phyloP scores from a whole-genome alignment of 1,139 yeast species.

The Yamadazyma sp. region DNA sequence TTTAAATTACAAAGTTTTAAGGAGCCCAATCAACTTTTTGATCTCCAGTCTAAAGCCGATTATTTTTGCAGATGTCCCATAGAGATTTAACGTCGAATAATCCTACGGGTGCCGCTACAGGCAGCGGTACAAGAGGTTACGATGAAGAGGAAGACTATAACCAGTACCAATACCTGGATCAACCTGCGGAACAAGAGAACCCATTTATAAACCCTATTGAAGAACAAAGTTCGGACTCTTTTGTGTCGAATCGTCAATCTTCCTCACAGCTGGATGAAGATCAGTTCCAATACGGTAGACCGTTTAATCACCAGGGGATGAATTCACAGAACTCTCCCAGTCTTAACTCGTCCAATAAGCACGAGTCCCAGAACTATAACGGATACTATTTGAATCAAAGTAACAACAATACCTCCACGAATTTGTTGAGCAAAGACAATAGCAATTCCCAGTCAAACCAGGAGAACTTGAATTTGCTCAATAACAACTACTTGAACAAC shows the following conservation, averaged over 20 bases:
- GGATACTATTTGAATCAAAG: slow-evolving; percentile 40
- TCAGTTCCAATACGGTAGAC: slow-evolving; percentile 35
- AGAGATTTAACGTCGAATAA: slow-evolving; percentile 34
- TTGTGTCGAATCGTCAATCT: slow-evolving; percentile 25
- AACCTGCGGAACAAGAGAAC: slow-evolving; percentile 17
- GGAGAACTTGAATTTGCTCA: slow-evolving; percentile 15
- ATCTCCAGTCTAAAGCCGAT: not conserved
- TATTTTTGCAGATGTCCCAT: slow-evolving; percentile 25
- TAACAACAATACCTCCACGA: slow-evolving; percentile 40
- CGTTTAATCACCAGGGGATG: slow-evolving; percentile 22
- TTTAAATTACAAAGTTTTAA: too few species aligned
- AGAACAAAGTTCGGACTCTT: slow-evolving; percentile 25
- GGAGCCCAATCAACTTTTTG: not conserved
- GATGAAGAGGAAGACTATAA: slow-evolving; percentile 18
- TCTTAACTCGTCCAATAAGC: slow-evolving; percentile 6
- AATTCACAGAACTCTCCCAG: slow-evolving; percentile 1
- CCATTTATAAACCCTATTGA: slow-evolving; percentile 29
- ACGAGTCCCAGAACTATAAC: slow-evolving; percentile 31
- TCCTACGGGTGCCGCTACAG: slow-evolving; percentile 10
- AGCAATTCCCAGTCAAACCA: slow-evolving; percentile 19
- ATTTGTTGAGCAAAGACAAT: slow-evolving; percentile 25
- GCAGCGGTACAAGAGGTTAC: slow-evolving; percentile 6
- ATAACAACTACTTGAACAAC: slow-evolving; percentile 13
- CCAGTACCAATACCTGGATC: slow-evolving; percentile 8
- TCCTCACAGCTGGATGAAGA: slow-evolving; percentile 25